Evolutionary conservation across 306 rosid species (phyloP).

Genomic region (Rubus parviflorus): DNA sequence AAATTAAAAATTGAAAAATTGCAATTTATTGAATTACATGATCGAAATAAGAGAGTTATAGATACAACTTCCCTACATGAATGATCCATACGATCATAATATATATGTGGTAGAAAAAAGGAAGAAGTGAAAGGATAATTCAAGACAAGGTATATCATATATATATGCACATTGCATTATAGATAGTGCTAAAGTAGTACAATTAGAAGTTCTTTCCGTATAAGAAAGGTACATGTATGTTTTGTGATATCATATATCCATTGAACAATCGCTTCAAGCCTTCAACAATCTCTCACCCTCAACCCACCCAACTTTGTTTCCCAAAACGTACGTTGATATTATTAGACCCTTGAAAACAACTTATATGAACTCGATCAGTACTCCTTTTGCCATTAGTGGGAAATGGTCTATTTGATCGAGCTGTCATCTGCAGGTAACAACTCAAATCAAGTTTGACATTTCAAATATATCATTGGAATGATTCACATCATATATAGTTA

Average conservation of each 20-base stretch:
- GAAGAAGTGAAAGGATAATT: not conserved
- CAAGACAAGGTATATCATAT: not conserved
- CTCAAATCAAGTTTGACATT: constrained; percentile 21
- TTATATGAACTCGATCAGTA: not conserved
- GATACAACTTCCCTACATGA: not conserved
- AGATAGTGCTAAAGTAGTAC: not conserved
- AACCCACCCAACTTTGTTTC: not conserved
- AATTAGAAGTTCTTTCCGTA: not conserved
- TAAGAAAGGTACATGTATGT: not conserved
- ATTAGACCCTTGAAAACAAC: not conserved
- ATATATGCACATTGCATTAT: not conserved
- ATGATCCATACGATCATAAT: not conserved
- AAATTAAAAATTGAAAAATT: too few relatives aligned
- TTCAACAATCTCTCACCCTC: not conserved
- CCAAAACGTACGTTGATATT: not conserved
- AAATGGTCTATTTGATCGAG: constrained; percentile 18
- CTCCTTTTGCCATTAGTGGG: constrained; percentile 3
- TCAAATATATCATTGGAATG: not conserved
- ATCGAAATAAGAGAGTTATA: too few relatives aligned
- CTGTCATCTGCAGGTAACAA: constrained; percentile 27
- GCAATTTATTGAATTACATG: too few relatives aligned
- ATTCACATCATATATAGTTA: too few relatives aligned
- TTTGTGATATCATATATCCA: not conserved
- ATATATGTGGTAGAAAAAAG: not conserved
- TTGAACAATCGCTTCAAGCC: constrained; percentile 5